Evolutionary conservation across 116 monocot genomes (phyloP).

Genomic region (Papilionanthe hybrid): DNA sequence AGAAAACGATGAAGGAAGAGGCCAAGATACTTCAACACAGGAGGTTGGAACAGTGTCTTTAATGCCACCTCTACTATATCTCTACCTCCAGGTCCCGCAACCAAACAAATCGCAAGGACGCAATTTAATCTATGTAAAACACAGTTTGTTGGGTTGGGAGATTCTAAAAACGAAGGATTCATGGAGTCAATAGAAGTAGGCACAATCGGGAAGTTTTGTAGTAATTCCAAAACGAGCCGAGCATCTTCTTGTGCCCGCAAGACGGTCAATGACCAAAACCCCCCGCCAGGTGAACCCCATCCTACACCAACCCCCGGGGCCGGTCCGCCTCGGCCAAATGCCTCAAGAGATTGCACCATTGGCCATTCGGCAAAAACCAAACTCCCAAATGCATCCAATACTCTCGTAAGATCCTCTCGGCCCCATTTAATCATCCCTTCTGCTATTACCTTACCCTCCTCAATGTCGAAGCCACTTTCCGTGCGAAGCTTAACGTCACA

Average conservation of each 20-base stretch:
- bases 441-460: slow-evolving; percentile 50
- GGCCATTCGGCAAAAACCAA: slow-evolving; percentile 38
- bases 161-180: slow-evolving; percentile 6
- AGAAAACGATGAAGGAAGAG: slow-evolving; percentile 36
- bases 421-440: slow-evolving; percentile 63
- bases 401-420: slow-evolving; percentile 35
- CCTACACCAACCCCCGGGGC: slow-evolving; percentile 88
- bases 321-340: slow-evolving; percentile 88
- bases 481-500: slow-evolving; percentile 10
- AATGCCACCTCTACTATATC: slow-evolving; percentile 45
- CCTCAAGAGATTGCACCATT: slow-evolving; percentile 49
- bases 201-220: slow-evolving; percentile 29
- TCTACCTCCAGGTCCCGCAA: slow-evolving; percentile 59
- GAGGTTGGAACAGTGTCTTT: slow-evolving; percentile 45
- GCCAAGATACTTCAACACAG: slow-evolving; percentile 57
- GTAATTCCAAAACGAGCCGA: slow-evolving; percentile 45
- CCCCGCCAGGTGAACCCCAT: slow-evolving; percentile 80
- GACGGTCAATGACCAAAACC: slow-evolving; percentile 67
- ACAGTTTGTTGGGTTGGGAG: slow-evolving; percentile 13
- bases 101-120: slow-evolving; percentile 53
- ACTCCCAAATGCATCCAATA: slow-evolving; percentile 24
- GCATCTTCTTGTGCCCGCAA: slow-evolving; percentile 53
- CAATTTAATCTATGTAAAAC: slow-evolving; percentile 46
- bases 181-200: slow-evolving; percentile 8
- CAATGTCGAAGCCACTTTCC: slow-evolving; percentile 10